These are phyloP conservation scores for Marchantia polymorpha DNA, from an alignment of 225 moss, liverwort and hornwort genomes.

Conservation along the genomic window DNA sequence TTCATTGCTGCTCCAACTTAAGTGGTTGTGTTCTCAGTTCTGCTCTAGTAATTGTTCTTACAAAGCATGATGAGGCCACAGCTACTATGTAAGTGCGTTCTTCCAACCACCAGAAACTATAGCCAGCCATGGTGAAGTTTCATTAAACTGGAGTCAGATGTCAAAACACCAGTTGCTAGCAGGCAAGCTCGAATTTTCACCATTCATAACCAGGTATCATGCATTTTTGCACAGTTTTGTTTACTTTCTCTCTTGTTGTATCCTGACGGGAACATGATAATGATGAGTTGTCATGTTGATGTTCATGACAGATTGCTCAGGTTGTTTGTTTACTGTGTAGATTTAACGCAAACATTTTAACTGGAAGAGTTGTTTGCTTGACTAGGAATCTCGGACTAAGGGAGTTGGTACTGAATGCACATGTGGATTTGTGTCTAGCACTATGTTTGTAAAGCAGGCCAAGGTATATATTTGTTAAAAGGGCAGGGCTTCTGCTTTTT, in stretches of 20 bases:
- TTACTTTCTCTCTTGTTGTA: neutral
- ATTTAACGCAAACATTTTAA: neutral
- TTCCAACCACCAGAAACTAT: constrained; percentile 10
- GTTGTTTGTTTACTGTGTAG: neutral
- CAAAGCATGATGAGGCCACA: neutral
- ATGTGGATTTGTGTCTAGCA: neutral
- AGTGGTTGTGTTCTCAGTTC: constrained; percentile 1
- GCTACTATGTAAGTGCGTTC: neutral
- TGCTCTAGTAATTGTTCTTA: neutral
- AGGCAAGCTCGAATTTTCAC: neutral
- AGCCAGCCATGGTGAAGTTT: neutral
- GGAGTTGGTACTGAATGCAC: neutral
- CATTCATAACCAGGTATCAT: neutral
- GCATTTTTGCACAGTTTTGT: neutral
- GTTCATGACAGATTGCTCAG: neutral
- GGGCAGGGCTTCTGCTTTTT: no score
- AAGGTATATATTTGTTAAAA: no score
- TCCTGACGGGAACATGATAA: neutral
- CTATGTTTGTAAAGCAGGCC: neutral
- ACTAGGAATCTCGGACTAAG: neutral
- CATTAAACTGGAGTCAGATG: neutral
- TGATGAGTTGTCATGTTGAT: neutral
- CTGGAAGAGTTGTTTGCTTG: neutral
- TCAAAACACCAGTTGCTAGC: neutral
- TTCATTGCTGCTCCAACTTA: neutral